A percentile compares a stretch with the other conserved stretches of the same genome.
Evolutionary conservation across 352 stramenopile species (phyloP).

Genomic region (Albugo laibachii): DNA sequence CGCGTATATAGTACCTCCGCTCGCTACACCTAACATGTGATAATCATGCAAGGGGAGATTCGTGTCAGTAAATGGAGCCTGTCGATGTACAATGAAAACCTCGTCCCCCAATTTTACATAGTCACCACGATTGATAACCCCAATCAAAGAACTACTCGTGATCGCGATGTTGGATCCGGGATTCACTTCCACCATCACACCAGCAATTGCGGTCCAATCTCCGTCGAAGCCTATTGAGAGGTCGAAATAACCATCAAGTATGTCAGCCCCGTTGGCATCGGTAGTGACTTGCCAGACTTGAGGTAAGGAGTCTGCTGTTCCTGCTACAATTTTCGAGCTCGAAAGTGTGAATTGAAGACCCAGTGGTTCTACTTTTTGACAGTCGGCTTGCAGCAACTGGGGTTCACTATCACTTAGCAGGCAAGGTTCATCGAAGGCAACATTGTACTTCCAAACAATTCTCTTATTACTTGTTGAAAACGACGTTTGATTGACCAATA

Average conservation of each 20-base stretch:
- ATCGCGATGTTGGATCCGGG: constrained; percentile 27
- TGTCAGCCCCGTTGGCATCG: constrained; percentile 9
- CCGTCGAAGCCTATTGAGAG: constrained; percentile 55
- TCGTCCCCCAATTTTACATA: constrained; percentile 27
- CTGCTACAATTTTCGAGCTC: constrained; percentile 16
- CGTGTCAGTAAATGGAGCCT: constrained; percentile 45
- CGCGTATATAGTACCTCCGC: constrained; percentile 13
- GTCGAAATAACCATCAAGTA: constrained; percentile 42
- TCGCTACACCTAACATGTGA: constrained; percentile 23
- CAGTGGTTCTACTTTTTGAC: constrained; percentile 15
- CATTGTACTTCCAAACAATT: constrained; percentile 47
- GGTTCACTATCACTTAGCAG: constrained; percentile 32
- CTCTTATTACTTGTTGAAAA: constrained; percentile 13
- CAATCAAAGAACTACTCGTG: constrained; percentile 29
- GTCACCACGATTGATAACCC: constrained; percentile 46
- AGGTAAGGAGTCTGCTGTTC: constrained; percentile 23
- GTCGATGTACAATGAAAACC: constrained; percentile 36
- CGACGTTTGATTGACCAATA: constrained; percentile 28
- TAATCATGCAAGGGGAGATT: constrained; percentile 47
- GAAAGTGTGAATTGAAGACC: constrained; percentile 33
- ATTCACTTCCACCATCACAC: constrained; percentile 16
- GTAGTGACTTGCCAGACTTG: constrained; percentile 51
- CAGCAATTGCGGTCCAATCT: constrained; percentile 15
- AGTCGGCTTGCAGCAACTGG: constrained; percentile 25
- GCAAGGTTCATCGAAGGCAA: constrained; percentile 44